Evolutionary conservation across 305 asterid genomes (phyloP), one percentile per base, ranked within the genome.

Genomic region (Striga hermonthica): DNA sequence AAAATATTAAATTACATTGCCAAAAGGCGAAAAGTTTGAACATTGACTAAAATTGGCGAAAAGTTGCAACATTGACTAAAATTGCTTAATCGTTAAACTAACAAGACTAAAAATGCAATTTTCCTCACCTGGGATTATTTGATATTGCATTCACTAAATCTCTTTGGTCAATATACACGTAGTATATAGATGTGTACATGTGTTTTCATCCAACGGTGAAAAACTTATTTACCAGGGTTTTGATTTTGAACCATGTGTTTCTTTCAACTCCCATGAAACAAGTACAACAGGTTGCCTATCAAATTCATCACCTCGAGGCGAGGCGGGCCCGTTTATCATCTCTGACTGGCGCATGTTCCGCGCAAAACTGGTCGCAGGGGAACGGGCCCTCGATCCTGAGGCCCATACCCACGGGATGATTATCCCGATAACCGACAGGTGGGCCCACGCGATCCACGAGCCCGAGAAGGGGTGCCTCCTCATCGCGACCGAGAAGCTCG

Each of bases 321-420:
- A 86, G 54, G 79, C 74, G n/a, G 85, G 78, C 31, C 57, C 72
- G 6, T 55, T 49, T 44, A 59, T 64, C 13, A 76, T 50, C 11
- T 68, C 83, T 7, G 98, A 91, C 70, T 91, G 98, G 98, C 78
- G 96, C 72, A 64, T 89, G 64, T 85, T 89, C 70, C 65, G 96
- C 48, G 96, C 98, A 12, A 72, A 82, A 15, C 69, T 91, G 52
- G 88, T 86, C 0, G 95, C 90, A 45, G 57, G 72, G 22, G 88
- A 88, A 60, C 73, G 66, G 44, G 54, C 74, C 55, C 39, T 35
- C 1, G 74, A 35, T 8, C 64, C 72, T 3, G 61, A 71, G 28
- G 76, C 76, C 16, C 73, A 63, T 5, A 77, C 70, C 13, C 72
- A 44, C 16, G 71, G 78, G 3, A 74, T 67, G n/a, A n/a, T n/a